These are phyloP conservation scores for Pseudogymnoascus sp. DNA, from an alignment of 2,329 filamentous ascomycete species.

Conservation along the genomic window DNA sequence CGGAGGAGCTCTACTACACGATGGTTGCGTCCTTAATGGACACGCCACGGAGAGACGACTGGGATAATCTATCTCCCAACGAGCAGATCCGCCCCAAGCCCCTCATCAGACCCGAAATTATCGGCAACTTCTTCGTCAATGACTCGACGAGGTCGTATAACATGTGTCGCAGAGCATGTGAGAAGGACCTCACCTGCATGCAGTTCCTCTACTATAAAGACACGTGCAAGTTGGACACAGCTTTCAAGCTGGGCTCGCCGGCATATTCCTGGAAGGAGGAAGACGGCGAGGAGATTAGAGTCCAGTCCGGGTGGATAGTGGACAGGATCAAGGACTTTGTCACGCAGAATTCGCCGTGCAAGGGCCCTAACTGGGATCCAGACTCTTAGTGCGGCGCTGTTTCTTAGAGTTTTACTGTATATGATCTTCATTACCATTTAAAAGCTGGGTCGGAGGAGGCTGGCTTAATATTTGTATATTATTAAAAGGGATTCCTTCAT, in stretches of 20 bases:
- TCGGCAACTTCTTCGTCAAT: conserved; percentile 14
- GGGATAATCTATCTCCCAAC: conserved; percentile 47
- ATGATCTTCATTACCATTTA: neutral
- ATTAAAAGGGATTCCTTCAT: neutral
- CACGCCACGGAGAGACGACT: conserved; percentile 36
- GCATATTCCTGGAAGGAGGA: conserved; percentile 14
- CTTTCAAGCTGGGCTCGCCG: conserved; percentile 10
- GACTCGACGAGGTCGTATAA: conserved; percentile 26
- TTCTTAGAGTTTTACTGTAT: neutral
- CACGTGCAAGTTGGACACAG: conserved; percentile 12
- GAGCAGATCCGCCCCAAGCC: conserved; percentile 37
- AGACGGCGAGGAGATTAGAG: conserved; percentile 10
- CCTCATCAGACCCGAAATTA: conserved; percentile 39
- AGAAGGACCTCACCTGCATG: conserved; percentile 28
- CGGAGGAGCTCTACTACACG: conserved; percentile 42
- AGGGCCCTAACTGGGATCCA: neutral
- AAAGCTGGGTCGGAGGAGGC: neutral
- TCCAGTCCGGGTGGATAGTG: conserved; percentile 12
- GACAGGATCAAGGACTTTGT: conserved; percentile 7
- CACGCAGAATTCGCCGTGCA: neutral
- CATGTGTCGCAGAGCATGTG: conserved; percentile 44
- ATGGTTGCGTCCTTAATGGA: conserved; percentile 39
- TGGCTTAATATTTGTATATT: neutral
- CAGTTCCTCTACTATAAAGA: conserved; percentile 29
- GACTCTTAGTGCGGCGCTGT: neutral